Percentiles rank a stretch among this genome's conserved stretches.
Evolutionary conservation across 768 basidiomycete species (phyloP).

Genomic region (Boletus rubroflammeus): DNA sequence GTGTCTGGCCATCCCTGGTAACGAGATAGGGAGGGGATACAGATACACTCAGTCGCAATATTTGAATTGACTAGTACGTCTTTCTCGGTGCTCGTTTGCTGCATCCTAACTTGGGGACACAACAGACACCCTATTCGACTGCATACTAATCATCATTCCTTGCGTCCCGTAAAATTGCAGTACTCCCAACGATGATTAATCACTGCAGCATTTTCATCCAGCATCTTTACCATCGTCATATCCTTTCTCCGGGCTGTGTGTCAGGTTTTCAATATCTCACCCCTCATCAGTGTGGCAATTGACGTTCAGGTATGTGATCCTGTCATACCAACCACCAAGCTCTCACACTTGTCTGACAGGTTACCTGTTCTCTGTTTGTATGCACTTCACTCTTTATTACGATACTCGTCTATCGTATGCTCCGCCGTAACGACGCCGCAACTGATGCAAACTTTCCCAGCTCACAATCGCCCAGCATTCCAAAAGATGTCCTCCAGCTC

Average conservation of each 20-base stretch:
- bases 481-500: neutral
- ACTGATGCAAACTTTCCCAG: neutral
- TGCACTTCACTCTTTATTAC: slow-evolving; percentile 13
- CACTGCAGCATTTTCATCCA: slow-evolving; percentile 5
- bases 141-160: slow-evolving; percentile 1
- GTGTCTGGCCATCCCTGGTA: neutral
- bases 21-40: neutral
- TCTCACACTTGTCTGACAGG: slow-evolving; percentile 6
- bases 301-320: slow-evolving; percentile 13
- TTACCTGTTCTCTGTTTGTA: slow-evolving; percentile 10
- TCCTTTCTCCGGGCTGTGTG: slow-evolving; percentile 7
- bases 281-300: slow-evolving; percentile 3
- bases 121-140: slow-evolving; percentile 23
- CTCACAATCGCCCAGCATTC: neutral
- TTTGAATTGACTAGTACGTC: slow-evolving; percentile 16
- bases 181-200: slow-evolving; percentile 5
- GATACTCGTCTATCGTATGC: slow-evolving; percentile 5
- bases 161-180: slow-evolving; percentile 6
- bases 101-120: neutral
- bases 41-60: neutral
- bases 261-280: slow-evolving; percentile 1
- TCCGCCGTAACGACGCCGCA: neutral
- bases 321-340: neutral
- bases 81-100: neutral
- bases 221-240: slow-evolving; percentile 3